A percentile compares a stretch with the other conserved stretches of the same genome.
Evolutionary conservation across 192 early-diverging fungal genomes (phyloP).

Genomic region (Radiomyces spectabilis): DNA sequence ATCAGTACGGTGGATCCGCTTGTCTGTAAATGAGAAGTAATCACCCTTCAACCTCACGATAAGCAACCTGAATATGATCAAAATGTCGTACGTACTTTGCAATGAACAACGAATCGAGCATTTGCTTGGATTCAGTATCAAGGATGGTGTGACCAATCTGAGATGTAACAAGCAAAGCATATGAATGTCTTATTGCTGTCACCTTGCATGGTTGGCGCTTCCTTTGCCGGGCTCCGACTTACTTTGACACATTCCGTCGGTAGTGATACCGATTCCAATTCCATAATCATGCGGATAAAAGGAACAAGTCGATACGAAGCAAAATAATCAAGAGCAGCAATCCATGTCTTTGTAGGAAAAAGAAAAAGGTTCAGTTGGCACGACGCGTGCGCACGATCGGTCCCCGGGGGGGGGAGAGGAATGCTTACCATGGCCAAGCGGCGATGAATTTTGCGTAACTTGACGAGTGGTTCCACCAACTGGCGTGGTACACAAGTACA

Average conservation of each 20-base stretch:
- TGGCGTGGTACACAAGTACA: slow-evolving; percentile 38
- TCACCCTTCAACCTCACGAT: too few species aligned
- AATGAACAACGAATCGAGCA: slow-evolving; percentile 9
- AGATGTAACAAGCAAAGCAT: background rate
- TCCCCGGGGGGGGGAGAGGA: too few species aligned
- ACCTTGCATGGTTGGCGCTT: too few species aligned
- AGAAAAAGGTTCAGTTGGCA: background rate
- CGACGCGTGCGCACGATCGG: too few species aligned
- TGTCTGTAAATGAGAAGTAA: slow-evolving; percentile 45
- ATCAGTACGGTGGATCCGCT: slow-evolving; percentile 39
- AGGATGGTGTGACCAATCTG: slow-evolving; percentile 46
- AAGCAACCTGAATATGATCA: slow-evolving; percentile 5
- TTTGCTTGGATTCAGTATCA: slow-evolving; percentile 30
- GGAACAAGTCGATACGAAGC: slow-evolving; percentile 32
- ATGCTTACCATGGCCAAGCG: slow-evolving; percentile 20
- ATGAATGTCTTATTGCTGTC: too few species aligned
- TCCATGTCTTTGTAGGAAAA: slow-evolving; percentile 19
- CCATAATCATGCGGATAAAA: slow-evolving; percentile 44
- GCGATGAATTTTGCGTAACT: slow-evolving; percentile 26
- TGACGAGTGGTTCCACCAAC: slow-evolving; percentile 18
- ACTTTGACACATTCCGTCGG: slow-evolving; percentile 44
- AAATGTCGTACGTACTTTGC: slow-evolving; percentile 4
- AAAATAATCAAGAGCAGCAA: slow-evolving; percentile 35
- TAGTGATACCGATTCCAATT: slow-evolving; percentile 43
- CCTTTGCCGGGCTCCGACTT: too few species aligned